Percentiles rank a stretch among this genome's conserved stretches.
phyloP scores from a whole-genome alignment of 331 rosid genomes.

The Quercus phellos region DNA sequence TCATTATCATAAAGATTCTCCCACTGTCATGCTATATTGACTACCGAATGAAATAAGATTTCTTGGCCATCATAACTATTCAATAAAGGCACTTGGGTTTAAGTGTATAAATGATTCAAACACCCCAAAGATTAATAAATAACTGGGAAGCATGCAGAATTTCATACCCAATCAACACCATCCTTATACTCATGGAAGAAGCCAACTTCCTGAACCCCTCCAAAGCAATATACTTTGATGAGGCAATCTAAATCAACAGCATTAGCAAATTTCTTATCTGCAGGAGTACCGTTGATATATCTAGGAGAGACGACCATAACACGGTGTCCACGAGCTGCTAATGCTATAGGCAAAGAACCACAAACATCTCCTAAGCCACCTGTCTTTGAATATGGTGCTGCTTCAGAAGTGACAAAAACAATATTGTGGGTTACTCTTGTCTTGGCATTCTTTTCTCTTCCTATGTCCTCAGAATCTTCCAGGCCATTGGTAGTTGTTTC shows the following conservation, averaged over 20 bases:
- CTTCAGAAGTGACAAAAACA: conserved; percentile 76
- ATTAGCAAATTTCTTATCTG: conserved; percentile 39
- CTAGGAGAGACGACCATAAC: conserved; percentile 89
- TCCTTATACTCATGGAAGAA: conserved; percentile 68
- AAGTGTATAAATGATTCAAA: neutral
- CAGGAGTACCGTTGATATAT: conserved; percentile 53
- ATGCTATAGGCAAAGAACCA: conserved; percentile 80
- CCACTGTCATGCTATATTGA: neutral
- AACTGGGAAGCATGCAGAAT: neutral
- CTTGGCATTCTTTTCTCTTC: conserved; percentile 20
- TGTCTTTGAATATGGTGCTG: conserved; percentile 82
- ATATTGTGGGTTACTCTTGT: conserved; percentile 35
- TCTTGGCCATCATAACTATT: neutral
- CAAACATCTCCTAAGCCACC: conserved; percentile 95
- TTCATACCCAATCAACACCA: conserved; percentile 85
- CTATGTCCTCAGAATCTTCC: conserved; percentile 9
- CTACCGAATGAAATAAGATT: neutral
- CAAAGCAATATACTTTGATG: conserved; percentile 48
- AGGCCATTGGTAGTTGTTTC: neutral
- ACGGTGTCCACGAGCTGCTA: conserved; percentile 81
- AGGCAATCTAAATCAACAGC: conserved; percentile 33
- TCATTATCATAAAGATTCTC: conserved; percentile 4
- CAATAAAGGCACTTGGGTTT: neutral
- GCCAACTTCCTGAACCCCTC: conserved; percentile 60
- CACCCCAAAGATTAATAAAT: neutral